Base-by-base conservation (phyloP, 2,329 filamentous ascomycete genomes). In the Botrytis galanthina region DNA sequence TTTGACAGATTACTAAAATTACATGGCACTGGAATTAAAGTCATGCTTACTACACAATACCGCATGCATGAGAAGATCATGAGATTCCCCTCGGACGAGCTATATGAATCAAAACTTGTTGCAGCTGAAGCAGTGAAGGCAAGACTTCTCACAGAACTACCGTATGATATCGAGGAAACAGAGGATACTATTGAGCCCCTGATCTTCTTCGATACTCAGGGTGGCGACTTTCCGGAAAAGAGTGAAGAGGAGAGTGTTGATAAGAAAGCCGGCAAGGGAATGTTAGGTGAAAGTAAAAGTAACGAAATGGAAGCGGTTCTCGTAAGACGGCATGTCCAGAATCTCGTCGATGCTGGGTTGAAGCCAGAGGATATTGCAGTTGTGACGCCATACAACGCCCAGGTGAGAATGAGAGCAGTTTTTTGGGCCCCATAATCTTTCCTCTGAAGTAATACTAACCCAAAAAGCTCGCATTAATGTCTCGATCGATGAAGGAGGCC, bases 61-160 rank as follows among this genome's bases (percentile, higher is more conserved):
- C 94, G 96, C 54, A 99, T 99, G 96, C 94, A 99, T 81, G 92
- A 97, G 80, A 90, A 87, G 71, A 98, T 99, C 79, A 98, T 98
- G 95, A 88, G 90, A 10, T 99, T 98, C 79, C 95, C 96, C 0
- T 98, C 95, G 0, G 88, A 93, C 75, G 91, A 95, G 80, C 86
- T 98, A 18, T 99, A 99, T 83, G 93, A 93, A 75, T 89, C 88
- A 3, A 91, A 91, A 78, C 88, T 99, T 1, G 84, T 95, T 4
- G 95, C 96, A 0, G 94, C 92, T 1, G 93, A 95, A 7, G 85
- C 86, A 0, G 96, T 98, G 75, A 92, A 91, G 81, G 84, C 84
- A 8, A 89, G 95, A 26, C 83, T 98, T 10, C 86, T 99, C 14
- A 91, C 86, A 70, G 92, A 94, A 76, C 82, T 99, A 7, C 89